Evolutionary conservation across 2,329 filamentous ascomycete species (phyloP), one percentile per base, ranked within the genome.

Genomic region (Didymella lethalis): DNA sequence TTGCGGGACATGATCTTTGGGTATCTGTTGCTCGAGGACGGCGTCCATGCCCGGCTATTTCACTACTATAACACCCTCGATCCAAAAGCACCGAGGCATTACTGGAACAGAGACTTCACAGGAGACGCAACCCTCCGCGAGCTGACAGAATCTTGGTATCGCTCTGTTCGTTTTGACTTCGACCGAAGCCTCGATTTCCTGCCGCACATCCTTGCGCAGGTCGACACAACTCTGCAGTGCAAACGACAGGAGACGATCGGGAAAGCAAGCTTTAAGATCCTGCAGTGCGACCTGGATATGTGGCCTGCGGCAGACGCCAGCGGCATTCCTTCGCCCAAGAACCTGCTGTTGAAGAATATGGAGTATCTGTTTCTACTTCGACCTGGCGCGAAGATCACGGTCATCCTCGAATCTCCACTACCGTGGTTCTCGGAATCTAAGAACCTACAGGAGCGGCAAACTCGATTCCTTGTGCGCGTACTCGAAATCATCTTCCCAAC

Each of bases 1-100:
- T 47, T 64, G 4, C 38, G 59, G n/a, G 59, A 64, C 20, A 59
- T 62, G 46, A 51, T 64, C 16, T 41, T 55, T 25, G 43, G 34
- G 7, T 64, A 64, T 31, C 10, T 57, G 28, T 26, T 57, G 49
- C 50, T 61, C 18, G 53, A 56, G 32, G 58, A 61, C 8, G 58
- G 53, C 7, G 48, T 56, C 11, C 48, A 56, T 23, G 58, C 58
- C 29, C 52, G 52, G 6, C 23, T 56, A 4, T 61, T 55, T 31
- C 52, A 61, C 12, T 56, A 56, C 48, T 53, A 53, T 31, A 57
- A 57, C 32, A 53, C 52, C 2, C 48, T 53, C 31, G 58, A 56
- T 20, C 58, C 58, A 12, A 60, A 58, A 45, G 59, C 59, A n/a
- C 54, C 54, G 23, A 49, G 54, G 16, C 59, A 62, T 18, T 58